A percentile compares a stretch with the other conserved stretches of the same genome.
Conservation (phyloP, 139 green algal genomes). For the Auxenochlorella pyrenoidosa region DNA sequence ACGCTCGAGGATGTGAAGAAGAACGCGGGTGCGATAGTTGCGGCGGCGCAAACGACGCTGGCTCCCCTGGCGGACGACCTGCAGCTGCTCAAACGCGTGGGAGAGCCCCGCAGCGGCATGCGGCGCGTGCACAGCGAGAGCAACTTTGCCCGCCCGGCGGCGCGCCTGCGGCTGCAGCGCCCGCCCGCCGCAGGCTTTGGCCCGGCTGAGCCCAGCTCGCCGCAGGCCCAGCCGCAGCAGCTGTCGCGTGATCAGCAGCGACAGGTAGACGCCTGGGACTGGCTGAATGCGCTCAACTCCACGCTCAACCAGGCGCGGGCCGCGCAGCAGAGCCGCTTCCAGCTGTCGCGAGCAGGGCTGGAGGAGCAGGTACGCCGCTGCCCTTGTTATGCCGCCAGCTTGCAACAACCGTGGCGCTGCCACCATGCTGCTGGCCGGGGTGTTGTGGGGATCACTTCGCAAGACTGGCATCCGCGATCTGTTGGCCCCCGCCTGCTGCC, state of each 20-base stretch:
- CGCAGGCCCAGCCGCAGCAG: not conserved
- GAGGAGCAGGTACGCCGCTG: conserved; percentile 35
- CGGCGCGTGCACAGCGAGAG: conserved; percentile 29
- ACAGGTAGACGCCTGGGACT: conserved; percentile 27
- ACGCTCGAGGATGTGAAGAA: conserved; percentile 40
- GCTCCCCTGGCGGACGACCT: not conserved
- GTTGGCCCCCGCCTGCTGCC: not conserved
- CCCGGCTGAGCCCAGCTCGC: not conserved
- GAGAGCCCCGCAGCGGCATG: conserved; percentile 6
- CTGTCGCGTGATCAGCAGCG: conserved; percentile 4
- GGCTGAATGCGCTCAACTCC: conserved; percentile 35
- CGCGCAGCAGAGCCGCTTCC: conserved; percentile 24
- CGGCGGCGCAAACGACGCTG: conserved; percentile 27
- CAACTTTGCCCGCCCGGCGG: conserved; percentile 20
- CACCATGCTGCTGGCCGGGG: not conserved
- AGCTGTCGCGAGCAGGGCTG: conserved; percentile 17
- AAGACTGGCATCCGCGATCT: no score
- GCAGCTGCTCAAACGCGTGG: conserved; percentile 25
- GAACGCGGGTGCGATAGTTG: conserved; percentile 33
- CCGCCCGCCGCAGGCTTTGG: not conserved
- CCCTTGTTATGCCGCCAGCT: not conserved
- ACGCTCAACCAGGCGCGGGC: conserved; percentile 39
- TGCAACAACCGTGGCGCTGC: not conserved
- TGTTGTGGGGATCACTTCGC: not conserved
- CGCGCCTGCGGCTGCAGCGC: conserved; percentile 10